Conservation (phyloP, 2,329 filamentous ascomycete genomes). For the Diaporthe aspalathi region DNA sequence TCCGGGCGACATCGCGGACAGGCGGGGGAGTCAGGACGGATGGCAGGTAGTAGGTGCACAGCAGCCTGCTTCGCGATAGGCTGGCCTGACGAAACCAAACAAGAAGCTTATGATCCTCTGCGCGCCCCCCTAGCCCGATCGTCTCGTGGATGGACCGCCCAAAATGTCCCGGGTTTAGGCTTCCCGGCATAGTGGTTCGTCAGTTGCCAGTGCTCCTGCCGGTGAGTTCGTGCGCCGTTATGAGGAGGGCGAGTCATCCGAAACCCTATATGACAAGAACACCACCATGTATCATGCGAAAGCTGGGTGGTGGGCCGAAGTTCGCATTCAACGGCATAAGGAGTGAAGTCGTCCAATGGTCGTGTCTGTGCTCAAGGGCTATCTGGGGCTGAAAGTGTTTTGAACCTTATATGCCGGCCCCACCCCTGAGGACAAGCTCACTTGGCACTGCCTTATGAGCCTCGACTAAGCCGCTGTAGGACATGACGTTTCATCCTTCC, state of each 20-base stretch:
- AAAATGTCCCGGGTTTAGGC: not conserved
- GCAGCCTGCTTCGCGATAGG: conserved; percentile 28
- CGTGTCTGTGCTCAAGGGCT: conserved; percentile 20
- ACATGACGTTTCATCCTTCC: conserved; percentile 20
- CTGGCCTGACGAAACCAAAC: conserved; percentile 25
- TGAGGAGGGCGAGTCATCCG: conserved; percentile 23
- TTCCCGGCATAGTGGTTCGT: not conserved
- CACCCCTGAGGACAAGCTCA: conserved; percentile 6
- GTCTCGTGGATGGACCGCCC: conserved; percentile 17
- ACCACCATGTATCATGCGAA: conserved; percentile 4
- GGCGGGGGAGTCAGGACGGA: conserved; percentile 15
- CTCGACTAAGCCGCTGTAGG: conserved; percentile 13
- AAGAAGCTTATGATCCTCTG: conserved; percentile 25
- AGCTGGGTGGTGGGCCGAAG: not conserved
- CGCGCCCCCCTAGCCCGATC: conserved; percentile 17
- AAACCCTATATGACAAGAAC: conserved; percentile 23
- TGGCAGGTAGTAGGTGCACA: conserved; percentile 15
- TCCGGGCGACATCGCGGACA: conserved; percentile 22
- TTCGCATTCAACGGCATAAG: not conserved
- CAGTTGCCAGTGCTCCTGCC: not conserved
- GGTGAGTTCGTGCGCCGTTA: not conserved
- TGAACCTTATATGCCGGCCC: conserved; percentile 28
- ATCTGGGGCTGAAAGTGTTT: conserved; percentile 31
- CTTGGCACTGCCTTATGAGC: conserved; percentile 26
- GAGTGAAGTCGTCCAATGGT: conserved; percentile 15